Evolutionary conservation across 164 flowering plant species (phyloP).

Genomic region (Magnolia kwangsiensis): DNA sequence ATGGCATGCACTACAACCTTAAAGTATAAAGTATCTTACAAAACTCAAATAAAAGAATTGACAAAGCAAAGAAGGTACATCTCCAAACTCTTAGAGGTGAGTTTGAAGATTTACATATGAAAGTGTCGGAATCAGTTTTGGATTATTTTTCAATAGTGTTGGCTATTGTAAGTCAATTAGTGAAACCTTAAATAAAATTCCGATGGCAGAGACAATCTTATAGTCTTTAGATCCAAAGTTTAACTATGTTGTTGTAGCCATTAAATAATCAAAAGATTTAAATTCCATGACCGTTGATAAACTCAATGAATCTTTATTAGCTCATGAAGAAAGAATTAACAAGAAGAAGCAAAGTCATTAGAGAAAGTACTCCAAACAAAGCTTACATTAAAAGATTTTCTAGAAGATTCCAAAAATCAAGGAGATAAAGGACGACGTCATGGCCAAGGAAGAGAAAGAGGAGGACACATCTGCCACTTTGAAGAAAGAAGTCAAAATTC

Average conservation of each 20-base stretch:
- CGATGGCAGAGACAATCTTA: neutral
- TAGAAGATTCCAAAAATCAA: neutral
- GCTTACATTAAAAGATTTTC: neutral
- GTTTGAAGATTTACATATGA: too few species aligned
- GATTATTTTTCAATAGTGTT: neutral
- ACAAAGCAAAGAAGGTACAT: too few species aligned
- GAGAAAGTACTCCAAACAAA: neutral
- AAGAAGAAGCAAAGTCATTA: neutral
- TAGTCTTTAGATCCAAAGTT: neutral
- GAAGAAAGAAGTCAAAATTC: too few species aligned
- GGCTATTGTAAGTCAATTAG: neutral
- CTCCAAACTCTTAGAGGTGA: too few species aligned
- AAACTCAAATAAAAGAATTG: too few species aligned
- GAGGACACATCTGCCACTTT: neutral
- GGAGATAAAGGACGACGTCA: neutral
- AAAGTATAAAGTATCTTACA: too few species aligned
- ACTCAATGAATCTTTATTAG: neutral
- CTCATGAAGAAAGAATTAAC: neutral
- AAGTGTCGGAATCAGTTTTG: too few species aligned
- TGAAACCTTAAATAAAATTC: neutral
- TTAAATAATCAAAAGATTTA: neutral
- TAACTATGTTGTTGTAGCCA: neutral
- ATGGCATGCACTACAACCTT: too few species aligned
- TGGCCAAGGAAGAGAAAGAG: neutral
- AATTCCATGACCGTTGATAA: neutral